These are phyloP conservation scores for Termitomyces titanicus DNA, from an alignment of 768 basidiomycete genomes.

Conservation along the genomic window DNA sequence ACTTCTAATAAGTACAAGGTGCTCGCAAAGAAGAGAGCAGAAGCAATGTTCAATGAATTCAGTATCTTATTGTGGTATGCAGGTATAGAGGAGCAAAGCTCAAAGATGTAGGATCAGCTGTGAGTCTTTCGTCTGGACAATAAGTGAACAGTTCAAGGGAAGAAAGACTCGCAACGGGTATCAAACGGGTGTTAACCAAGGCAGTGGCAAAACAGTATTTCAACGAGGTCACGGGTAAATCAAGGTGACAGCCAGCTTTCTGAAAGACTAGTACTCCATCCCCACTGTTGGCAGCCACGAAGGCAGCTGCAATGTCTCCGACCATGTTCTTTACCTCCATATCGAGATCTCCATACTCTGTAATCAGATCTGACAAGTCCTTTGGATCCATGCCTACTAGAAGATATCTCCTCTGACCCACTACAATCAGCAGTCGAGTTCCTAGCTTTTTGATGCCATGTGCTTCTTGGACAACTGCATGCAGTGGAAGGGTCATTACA, in stretches of 20 bases:
- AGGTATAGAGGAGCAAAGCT: too few species aligned
- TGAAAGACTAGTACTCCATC: neutral
- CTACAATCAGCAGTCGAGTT: slow-evolving; percentile 55
- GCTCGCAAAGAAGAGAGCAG: too few species aligned
- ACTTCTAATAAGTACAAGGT: too few species aligned
- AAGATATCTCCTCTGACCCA: slow-evolving; percentile 68
- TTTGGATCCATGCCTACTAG: slow-evolving; percentile 54
- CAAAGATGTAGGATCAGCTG: neutral
- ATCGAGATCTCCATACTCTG: slow-evolving; percentile 28
- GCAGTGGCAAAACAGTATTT: too few species aligned
- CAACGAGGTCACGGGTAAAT: too few species aligned
- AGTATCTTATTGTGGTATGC: too few species aligned
- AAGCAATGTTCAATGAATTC: too few species aligned
- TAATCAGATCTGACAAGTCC: slow-evolving; percentile 47
- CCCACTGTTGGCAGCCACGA: neutral
- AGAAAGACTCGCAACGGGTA: too few species aligned
- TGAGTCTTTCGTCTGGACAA: neutral
- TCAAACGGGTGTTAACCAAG: too few species aligned
- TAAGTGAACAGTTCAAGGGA: neutral
- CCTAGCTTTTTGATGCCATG: neutral
- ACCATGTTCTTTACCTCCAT: slow-evolving; percentile 55
- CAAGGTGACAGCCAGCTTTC: neutral
- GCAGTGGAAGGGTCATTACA: slow-evolving; percentile 55
- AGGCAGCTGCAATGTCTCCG: neutral
- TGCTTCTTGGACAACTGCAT: slow-evolving; percentile 50